Conservation (phyloP, 2,329 filamentous ascomycete genomes). For the Teratosphaeriaceae sp. region DNA sequence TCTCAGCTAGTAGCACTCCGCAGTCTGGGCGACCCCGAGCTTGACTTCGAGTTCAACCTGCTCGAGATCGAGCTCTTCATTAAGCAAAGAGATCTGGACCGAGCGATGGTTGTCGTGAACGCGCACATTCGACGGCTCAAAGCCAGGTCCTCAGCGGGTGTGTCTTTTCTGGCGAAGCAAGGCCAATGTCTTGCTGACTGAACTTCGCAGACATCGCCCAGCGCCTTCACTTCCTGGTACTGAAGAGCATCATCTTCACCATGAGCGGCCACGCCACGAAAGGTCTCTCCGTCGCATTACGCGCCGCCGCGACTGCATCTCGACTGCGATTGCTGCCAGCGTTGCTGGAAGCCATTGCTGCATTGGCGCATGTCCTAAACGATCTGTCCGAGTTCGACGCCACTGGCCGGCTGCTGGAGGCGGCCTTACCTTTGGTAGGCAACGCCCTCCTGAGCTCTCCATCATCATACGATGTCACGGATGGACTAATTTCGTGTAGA, state of each 20-base stretch:
- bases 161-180: too few species aligned
- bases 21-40: conserved; percentile 46
- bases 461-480: neutral
- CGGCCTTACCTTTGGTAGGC: conserved; percentile 63
- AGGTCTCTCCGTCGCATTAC: conserved; percentile 69
- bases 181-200: neutral
- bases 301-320: conserved; percentile 68
- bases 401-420: conserved; percentile 57
- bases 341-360: conserved; percentile 66
- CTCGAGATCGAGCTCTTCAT: conserved; percentile 55
- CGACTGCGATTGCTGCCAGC: conserved; percentile 60
- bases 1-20: conserved; percentile 47
- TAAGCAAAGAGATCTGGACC: conserved; percentile 45
- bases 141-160: conserved; percentile 28
- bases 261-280: conserved; percentile 62
- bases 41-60: conserved; percentile 52
- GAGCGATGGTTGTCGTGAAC: conserved; percentile 51
- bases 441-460: neutral
- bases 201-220: conserved; percentile 56
- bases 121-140: conserved; percentile 44
- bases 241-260: conserved; percentile 66
- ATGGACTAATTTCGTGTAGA: too few species aligned
- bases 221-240: conserved; percentile 62
- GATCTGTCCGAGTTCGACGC: conserved; percentile 64
- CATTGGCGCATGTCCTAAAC: conserved; percentile 62